Evolutionary conservation across 202 grass and related monocot genomes (phyloP).

Genomic region (Panicum hallii): DNA sequence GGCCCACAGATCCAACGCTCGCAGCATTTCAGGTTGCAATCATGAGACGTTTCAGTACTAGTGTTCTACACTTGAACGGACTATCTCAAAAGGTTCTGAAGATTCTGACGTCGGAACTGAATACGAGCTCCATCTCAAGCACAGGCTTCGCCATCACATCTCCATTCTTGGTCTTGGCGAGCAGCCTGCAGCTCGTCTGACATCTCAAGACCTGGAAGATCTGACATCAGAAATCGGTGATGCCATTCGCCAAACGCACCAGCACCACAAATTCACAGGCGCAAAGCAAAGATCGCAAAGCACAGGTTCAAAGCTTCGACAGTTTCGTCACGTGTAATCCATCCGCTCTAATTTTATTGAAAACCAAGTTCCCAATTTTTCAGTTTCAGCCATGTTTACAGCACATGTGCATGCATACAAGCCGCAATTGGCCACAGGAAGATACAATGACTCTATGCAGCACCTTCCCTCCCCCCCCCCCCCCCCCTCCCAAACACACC

Average conservation of each 20-base stretch:
- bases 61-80: too few relatives aligned
- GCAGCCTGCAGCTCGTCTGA: neutral
- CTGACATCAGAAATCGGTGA: neutral
- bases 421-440: slow-evolving; percentile 38
- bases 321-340: neutral
- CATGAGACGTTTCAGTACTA: too few relatives aligned
- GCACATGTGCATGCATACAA: slow-evolving; percentile 40
- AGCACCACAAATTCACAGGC: neutral
- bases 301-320: neutral
- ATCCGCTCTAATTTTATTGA: slow-evolving; percentile 41
- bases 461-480: too few relatives aligned
- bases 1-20: neutral
- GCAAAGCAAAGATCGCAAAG: neutral
- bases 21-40: too few relatives aligned
- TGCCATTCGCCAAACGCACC: neutral
- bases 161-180: neutral
- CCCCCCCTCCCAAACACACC: neutral
- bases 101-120: neutral
- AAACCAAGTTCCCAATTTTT: slow-evolving; percentile 32
- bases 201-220: neutral
- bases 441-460: slow-evolving; percentile 27
- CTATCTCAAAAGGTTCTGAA: neutral
- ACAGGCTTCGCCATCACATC: neutral
- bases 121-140: neutral
- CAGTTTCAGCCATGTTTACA: slow-evolving; percentile 39